phyloP scores from a whole-genome alignment of 768 basidiomycete genomes.

The Boletus fagicola region DNA sequence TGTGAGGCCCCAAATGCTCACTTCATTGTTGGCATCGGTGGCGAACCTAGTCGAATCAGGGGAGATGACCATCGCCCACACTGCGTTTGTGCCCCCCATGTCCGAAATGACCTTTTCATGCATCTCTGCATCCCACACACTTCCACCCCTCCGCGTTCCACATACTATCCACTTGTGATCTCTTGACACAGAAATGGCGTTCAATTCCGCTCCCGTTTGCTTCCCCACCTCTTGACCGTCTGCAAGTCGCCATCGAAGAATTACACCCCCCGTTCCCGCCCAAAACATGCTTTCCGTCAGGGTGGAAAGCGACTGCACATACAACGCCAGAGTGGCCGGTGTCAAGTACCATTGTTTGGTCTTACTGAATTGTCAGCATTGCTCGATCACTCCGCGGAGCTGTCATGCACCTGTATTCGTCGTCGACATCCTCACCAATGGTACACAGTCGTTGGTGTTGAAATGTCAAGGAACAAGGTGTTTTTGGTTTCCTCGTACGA shows the following conservation, averaged over 20 bases:
- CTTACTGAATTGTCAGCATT: background rate
- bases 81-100: no score
- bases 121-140: background rate
- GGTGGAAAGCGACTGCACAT: background rate
- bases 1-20: background rate
- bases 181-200: background rate
- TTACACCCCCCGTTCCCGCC: background rate
- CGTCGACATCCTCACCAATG: background rate
- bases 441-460: background rate
- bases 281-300: background rate
- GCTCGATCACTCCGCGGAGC: background rate
- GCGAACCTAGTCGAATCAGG: background rate
- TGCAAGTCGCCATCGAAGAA: background rate
- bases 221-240: background rate
- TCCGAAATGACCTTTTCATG: background rate
- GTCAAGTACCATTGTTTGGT: background rate
- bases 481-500: background rate
- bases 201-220: background rate
- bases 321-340: rapidly evolving
- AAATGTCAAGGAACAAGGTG: background rate
- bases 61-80: background rate
- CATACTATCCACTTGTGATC: background rate
- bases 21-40: background rate
- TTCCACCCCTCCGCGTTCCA: background rate
- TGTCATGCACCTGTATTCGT: background rate